These are phyloP conservation scores for Kodamaea neixiangensis DNA, from an alignment of 805 yeast genomes.

Conservation along the genomic window DNA sequence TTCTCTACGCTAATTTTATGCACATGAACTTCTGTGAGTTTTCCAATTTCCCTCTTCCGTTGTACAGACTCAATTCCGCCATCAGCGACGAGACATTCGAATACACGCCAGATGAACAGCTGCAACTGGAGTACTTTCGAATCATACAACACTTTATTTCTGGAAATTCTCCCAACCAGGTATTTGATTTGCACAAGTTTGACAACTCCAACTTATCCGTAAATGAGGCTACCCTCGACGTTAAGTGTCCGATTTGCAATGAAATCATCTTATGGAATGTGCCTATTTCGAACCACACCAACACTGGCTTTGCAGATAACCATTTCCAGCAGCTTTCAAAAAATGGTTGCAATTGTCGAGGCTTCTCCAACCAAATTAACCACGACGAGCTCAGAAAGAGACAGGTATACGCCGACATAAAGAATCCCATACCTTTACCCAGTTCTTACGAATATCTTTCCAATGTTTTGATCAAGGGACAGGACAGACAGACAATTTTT, in stretches of 20 bases:
- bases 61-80: slow-evolving; percentile 11
- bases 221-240: slow-evolving; percentile 10
- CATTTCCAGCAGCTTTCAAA: slow-evolving; percentile 8
- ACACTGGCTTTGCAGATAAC: slow-evolving; percentile 18
- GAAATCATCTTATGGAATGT: slow-evolving; percentile 11
- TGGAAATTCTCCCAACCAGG: slow-evolving; percentile 8
- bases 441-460: slow-evolving; percentile 13
- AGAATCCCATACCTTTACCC: slow-evolving; percentile 3
- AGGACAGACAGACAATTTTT: background rate
- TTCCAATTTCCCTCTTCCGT: slow-evolving; percentile 22
- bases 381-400: slow-evolving; percentile 25
- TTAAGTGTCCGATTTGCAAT: slow-evolving; percentile 18
- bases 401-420: slow-evolving; percentile 17
- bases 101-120: slow-evolving; percentile 12
- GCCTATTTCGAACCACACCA: slow-evolving; percentile 12
- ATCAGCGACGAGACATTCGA: slow-evolving; percentile 16
- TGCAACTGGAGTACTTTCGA: slow-evolving; percentile 8
- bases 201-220: slow-evolving; percentile 9
- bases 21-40: slow-evolving; percentile 18
- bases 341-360: background rate
- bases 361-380: slow-evolving; percentile 10
- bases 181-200: slow-evolving; percentile 5
- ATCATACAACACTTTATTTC: slow-evolving; percentile 3
- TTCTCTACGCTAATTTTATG: slow-evolving; percentile 17
- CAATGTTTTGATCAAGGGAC: slow-evolving; percentile 3